phyloP scores from a whole-genome alignment of 371 early-diverging fungal genomes.

The Entomophthora muscae region DNA sequence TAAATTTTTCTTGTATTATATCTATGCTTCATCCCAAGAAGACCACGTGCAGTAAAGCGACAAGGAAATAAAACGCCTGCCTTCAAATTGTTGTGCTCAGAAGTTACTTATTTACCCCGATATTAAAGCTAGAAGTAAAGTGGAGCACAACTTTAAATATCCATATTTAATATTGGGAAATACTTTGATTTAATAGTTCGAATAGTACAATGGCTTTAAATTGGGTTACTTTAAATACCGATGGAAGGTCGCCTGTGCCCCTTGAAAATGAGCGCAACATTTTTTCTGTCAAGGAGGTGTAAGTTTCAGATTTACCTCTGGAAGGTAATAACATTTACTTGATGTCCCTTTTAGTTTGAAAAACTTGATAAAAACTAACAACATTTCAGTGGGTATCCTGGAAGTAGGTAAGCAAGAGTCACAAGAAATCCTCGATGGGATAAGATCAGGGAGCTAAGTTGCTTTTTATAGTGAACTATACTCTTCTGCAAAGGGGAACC shows the following conservation, averaged over 20 bases:
- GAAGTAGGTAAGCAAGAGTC: not conserved
- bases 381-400: not conserved
- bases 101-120: too few relatives aligned
- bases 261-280: not conserved
- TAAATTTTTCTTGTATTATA: too few relatives aligned
- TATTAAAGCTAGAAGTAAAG: too few relatives aligned
- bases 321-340: not conserved
- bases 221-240: not conserved
- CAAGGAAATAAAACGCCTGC: too few relatives aligned
- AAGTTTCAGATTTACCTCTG: not conserved
- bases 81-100: too few relatives aligned
- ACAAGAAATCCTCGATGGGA: too few relatives aligned
- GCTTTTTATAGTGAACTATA: not conserved
- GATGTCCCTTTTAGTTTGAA: not conserved
- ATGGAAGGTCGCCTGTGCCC: not conserved
- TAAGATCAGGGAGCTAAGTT: too few relatives aligned
- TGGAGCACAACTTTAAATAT: too few relatives aligned
- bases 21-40: too few relatives aligned
- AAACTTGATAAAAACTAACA: not conserved
- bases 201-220: not conserved
- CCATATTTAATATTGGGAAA: too few relatives aligned
- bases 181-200: too few relatives aligned
- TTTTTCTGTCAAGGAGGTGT: not conserved
- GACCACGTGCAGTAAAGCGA: too few relatives aligned
- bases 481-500: not conserved